phyloP scores from a whole-genome alignment of 202 grass and related monocot genomes.

The Setaria italica region DNA sequence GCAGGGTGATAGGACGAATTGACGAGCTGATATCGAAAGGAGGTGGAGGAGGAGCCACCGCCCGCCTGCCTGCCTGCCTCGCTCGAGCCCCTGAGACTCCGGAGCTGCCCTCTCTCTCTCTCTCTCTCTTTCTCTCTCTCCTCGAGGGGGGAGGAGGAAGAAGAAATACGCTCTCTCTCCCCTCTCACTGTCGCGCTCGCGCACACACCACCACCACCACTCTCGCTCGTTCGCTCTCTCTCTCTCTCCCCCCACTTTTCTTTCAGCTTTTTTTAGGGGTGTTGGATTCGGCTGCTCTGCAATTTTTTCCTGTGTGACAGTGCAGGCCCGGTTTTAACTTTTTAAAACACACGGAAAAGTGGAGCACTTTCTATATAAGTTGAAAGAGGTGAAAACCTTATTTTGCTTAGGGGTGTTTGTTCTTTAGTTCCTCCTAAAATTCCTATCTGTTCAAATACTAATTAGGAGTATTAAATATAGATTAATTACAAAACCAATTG shows the following conservation, averaged over 20 bases:
- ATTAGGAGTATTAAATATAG: no score
- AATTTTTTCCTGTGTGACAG: conserved; percentile 11
- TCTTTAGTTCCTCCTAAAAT: no score
- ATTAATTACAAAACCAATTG: no score
- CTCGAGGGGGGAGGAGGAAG: conserved; percentile 7
- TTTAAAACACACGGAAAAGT: conserved; percentile 29
- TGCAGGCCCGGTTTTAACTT: not conserved
- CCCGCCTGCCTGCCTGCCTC: conserved; percentile 30
- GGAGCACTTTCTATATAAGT: conserved; percentile 26
- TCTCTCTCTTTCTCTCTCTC: conserved; percentile 10
- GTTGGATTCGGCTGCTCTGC: conserved; percentile 49
- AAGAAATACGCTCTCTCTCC: conserved; percentile 43
- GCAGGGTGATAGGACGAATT: not conserved
- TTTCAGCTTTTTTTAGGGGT: conserved; percentile 47
- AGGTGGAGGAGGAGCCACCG: conserved; percentile 18
- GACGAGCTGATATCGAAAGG: conserved; percentile 23
- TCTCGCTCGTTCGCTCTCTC: not conserved
- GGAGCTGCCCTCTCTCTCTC: conserved; percentile 48
- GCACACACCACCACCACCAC: conserved; percentile 17
- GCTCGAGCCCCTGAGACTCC: conserved; percentile 43
- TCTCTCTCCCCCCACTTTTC: not conserved
- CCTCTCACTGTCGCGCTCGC: not conserved
- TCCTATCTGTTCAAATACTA: no score
- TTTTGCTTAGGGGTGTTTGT: not conserved
- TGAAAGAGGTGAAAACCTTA: not conserved